Percentiles rank a stretch among this genome's conserved stretches.
Evolutionary conservation across 2,329 filamentous ascomycete species (phyloP).

Genomic region (Xylariaceae sp.): DNA sequence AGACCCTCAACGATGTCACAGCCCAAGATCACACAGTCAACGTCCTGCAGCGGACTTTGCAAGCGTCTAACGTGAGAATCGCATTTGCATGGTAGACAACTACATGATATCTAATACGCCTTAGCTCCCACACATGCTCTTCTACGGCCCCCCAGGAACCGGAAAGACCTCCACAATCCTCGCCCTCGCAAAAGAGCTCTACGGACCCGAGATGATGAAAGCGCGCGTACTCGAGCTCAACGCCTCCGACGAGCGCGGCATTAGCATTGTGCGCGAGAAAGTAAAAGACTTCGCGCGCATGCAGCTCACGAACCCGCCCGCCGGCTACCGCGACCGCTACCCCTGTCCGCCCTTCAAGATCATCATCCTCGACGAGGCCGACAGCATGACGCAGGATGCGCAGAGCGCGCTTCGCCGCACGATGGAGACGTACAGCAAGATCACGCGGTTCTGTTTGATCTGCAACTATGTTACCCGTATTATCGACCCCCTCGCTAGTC

Average conservation of each 20-base stretch:
- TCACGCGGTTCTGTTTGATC: constrained; percentile 94
- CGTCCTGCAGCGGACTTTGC: constrained; percentile 84
- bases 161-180: constrained; percentile 98
- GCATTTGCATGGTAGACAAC: neutral
- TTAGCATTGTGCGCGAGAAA: constrained; percentile 93
- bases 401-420: constrained; percentile 88
- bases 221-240: constrained; percentile 97
- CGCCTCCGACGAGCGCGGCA: constrained; percentile 96
- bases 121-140: constrained; percentile 95
- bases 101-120: neutral
- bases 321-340: constrained; percentile 63
- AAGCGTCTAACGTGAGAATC: constrained; percentile 75
- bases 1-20: constrained; percentile 87
- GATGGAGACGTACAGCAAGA: constrained; percentile 97
- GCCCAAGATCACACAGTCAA: constrained; percentile 96
- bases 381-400: constrained; percentile 98
- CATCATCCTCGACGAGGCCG: constrained; percentile 95
- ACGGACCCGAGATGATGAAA: constrained; percentile 89
- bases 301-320: constrained; percentile 78
- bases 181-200: constrained; percentile 93
- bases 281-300: constrained; percentile 97
- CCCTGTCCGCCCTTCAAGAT: constrained; percentile 98
- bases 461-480: constrained; percentile 99
- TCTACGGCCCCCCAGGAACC: constrained; percentile 95
- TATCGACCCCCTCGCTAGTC: constrained; percentile 88